A percentile compares a stretch with the other conserved stretches of the same genome.
These are phyloP conservation scores for Nakaseomyces uthaithaninus DNA, from an alignment of 1,139 yeast genomes.

Conservation along the genomic window DNA sequence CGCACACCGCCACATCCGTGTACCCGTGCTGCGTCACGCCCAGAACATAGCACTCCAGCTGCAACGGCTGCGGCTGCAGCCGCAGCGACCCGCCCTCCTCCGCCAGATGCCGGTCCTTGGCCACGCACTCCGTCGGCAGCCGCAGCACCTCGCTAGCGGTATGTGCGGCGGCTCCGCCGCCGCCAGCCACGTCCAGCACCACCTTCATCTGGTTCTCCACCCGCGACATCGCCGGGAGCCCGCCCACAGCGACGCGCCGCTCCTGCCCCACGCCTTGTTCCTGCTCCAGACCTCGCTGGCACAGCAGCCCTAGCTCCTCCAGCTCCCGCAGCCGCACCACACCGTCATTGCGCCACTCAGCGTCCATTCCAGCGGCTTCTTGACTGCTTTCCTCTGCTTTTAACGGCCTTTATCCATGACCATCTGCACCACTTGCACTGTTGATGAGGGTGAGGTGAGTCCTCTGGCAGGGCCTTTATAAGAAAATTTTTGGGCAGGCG, in stretches of 20 bases:
- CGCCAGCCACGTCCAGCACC: conserved; percentile 56
- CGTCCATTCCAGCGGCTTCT: neutral
- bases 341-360: neutral
- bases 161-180: conserved; percentile 23
- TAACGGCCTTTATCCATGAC: no score
- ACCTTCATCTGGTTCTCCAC: conserved; percentile 93
- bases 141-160: conserved; percentile 33
- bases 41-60: conserved; percentile 59
- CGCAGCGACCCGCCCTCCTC: conserved; percentile 38
- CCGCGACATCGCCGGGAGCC: conserved; percentile 71
- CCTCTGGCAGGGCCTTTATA: no score
- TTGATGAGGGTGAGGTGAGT: no score
- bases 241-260: conserved; percentile 41
- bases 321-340: neutral
- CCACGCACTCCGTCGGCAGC: conserved; percentile 77
- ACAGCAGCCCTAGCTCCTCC: neutral
- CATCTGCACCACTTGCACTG: no score
- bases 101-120: conserved; percentile 66
- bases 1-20: conserved; percentile 67
- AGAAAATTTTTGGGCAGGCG: neutral
- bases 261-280: neutral
- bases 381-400: no score
- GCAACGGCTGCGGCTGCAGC: conserved; percentile 44
- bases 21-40: conserved; percentile 45
- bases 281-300: conserved; percentile 33